A percentile compares a stretch with the other conserved stretches of the same genome.
phyloP scores from a whole-genome alignment of 2,329 filamentous ascomycete species.

The Exophiala calicioides region DNA sequence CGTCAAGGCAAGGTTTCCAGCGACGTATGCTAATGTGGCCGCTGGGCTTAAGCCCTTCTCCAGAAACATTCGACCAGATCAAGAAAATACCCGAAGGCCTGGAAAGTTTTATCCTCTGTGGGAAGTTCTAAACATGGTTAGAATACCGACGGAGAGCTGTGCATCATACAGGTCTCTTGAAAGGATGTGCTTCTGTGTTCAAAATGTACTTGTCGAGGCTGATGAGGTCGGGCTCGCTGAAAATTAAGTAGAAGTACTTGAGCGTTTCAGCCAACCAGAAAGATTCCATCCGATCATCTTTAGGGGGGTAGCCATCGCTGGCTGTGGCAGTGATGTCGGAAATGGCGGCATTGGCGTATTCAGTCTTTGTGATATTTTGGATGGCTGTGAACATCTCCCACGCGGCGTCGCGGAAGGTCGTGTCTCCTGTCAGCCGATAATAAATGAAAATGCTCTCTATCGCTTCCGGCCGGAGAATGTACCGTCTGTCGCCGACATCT shows the following conservation, averaged over 20 bases:
- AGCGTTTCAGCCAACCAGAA: conserved; percentile 48
- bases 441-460: conserved; percentile 89
- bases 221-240: conserved; percentile 42
- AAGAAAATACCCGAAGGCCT: no score
- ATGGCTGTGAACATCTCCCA: conserved; percentile 84
- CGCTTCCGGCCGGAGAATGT: conserved; percentile 67
- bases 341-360: conserved; percentile 70
- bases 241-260: conserved; percentile 48
- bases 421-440: conserved; percentile 83
- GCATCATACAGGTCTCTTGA: conserved; percentile 25
- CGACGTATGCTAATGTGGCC: no score
- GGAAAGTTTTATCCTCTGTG: no score
- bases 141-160: no score
- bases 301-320: no score
- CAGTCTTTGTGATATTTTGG: conserved; percentile 64
- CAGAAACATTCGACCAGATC: no score
- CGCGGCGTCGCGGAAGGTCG: conserved; percentile 73
- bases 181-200: conserved; percentile 46
- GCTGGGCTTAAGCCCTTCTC: no score
- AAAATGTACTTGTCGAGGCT: conserved; percentile 47
- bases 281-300: no score
- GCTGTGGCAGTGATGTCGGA: conserved; percentile 47
- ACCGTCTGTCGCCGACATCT: conserved; percentile 21
- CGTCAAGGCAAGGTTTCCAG: no score
- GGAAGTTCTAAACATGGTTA: no score